phyloP scores from a whole-genome alignment of 2,329 filamentous ascomycete species.

The Peltaster fructicola region DNA sequence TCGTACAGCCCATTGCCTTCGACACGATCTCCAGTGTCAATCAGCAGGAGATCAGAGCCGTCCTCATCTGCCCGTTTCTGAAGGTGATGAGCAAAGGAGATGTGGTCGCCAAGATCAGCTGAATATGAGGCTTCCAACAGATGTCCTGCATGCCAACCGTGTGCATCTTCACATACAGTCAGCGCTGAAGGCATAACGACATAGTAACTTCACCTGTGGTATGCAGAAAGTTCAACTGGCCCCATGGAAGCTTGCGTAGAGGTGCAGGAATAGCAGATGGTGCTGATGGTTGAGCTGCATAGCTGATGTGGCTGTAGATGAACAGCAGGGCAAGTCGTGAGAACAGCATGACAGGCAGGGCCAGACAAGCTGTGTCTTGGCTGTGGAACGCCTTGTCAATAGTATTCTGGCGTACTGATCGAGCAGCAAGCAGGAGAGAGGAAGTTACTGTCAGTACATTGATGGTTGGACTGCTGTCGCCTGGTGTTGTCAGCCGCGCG shows the following conservation, averaged over 20 bases:
- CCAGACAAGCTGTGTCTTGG: no score
- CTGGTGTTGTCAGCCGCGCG: no score
- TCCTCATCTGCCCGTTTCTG: constrained; percentile 57
- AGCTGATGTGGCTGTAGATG: constrained; percentile 10
- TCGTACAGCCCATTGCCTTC: constrained; percentile 95
- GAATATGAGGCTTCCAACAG: constrained; percentile 84
- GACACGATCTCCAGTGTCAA: constrained; percentile 85
- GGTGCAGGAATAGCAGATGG: constrained; percentile 62
- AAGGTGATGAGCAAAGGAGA: constrained; percentile 79
- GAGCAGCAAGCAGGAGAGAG: no score
- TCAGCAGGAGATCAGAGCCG: constrained; percentile 71
- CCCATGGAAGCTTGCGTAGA: constrained; percentile 72
- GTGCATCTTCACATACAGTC: constrained; percentile 40
- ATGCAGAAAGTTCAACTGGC: constrained; percentile 85
- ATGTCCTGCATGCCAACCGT: constrained; percentile 91
- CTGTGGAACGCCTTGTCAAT: no score
- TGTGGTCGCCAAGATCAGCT: constrained; percentile 94
- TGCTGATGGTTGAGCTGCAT: constrained; percentile 55
- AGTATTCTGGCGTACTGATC: no score
- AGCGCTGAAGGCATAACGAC: constrained; percentile 1
- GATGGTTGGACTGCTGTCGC: no score
- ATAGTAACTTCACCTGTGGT: constrained; percentile 40
- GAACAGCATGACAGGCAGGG: constrained; percentile 7
- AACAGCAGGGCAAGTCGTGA: constrained; percentile 8
- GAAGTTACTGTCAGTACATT: no score